Conservation (phyloP, 2,329 filamentous ascomycete species). For the Xylaria sp. region DNA sequence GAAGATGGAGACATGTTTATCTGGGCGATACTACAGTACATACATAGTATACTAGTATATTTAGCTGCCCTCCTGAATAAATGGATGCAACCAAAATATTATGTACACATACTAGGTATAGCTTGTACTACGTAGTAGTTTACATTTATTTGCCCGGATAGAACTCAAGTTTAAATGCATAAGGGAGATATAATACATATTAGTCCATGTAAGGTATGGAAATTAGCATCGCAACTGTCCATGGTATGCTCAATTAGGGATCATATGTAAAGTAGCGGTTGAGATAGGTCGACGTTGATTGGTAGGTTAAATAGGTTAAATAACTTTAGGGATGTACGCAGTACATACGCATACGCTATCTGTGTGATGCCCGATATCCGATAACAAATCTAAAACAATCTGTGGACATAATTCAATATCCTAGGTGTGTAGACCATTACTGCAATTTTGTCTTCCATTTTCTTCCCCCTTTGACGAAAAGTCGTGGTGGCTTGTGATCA, state of each 20-base stretch:
- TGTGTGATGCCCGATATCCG: neutral
- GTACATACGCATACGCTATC: neutral
- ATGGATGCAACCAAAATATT: no score
- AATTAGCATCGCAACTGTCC: no score
- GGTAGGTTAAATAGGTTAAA: neutral
- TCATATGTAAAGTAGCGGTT: neutral
- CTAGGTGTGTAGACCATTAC: neutral
- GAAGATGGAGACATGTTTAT: slow-evolving; percentile 9
- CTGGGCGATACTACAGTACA: no score
- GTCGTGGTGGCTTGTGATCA: slow-evolving; percentile 5
- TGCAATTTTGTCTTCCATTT: neutral
- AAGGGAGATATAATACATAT: no score
- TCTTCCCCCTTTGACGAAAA: neutral
- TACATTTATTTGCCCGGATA: no score
- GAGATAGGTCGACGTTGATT: neutral
- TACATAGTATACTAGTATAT: neutral
- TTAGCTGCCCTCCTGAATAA: slow-evolving; percentile 16
- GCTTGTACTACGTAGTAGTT: no score
- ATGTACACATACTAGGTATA: no score
- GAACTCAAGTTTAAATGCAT: no score
- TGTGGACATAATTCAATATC: neutral
- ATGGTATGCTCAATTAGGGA: no score
- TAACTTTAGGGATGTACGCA: neutral
- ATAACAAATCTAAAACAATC: neutral
- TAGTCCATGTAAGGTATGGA: no score